Base-by-base conservation (phyloP, 129 eudicot genomes). In the Silybum marianum region DNA sequence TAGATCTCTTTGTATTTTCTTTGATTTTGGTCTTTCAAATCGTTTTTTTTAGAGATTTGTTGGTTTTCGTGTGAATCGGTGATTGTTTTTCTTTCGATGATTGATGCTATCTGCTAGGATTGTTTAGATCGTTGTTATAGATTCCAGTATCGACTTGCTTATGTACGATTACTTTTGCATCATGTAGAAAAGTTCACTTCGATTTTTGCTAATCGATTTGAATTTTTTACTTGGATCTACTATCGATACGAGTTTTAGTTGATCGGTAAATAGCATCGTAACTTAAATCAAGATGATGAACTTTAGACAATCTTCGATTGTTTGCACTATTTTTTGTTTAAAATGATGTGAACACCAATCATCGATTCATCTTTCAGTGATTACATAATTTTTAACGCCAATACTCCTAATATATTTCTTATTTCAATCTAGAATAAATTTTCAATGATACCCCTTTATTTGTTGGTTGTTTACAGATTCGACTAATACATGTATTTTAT, bases 101-200 rank as follows among this genome's bases (percentile, higher is more conserved):
- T 16, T 51, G 82, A 28, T 70, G 74, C 25, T 8, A 39, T 11
- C 30, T 34, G 75, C 10, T 72, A 10, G 54, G 2, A 2, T 46
- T 72, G 72, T 9, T 67, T 42, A 42, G 62, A 75, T 74, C 85
- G 80, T 46, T 7, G 74, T 73, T 74, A 44, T 73, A n/a, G 14
- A 73, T 36, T 14, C 32, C 4, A 9, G 19, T 6, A 18, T 58
- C 9, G n/a, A 58, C 23, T 18, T 54, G 63, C 22, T 54, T 16
- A 16, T 54, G 6, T 18, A 54, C 34, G 18, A 36, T 81, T 13
- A 23, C 44, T 77, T 77, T 14, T 36, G 32, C 14, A 40, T 36
- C 72, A 48, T 54, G 82, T 48, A 46, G 28, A 25, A 28, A 22
- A 46, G 13, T 70, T 10, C 54, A 10, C 58, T 70, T 30, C 58